Percentiles rank a stretch among this genome's conserved stretches.
phyloP scores from a whole-genome alignment of 2,329 filamentous ascomycete species.

The Colletotrichum tanaceti region DNA sequence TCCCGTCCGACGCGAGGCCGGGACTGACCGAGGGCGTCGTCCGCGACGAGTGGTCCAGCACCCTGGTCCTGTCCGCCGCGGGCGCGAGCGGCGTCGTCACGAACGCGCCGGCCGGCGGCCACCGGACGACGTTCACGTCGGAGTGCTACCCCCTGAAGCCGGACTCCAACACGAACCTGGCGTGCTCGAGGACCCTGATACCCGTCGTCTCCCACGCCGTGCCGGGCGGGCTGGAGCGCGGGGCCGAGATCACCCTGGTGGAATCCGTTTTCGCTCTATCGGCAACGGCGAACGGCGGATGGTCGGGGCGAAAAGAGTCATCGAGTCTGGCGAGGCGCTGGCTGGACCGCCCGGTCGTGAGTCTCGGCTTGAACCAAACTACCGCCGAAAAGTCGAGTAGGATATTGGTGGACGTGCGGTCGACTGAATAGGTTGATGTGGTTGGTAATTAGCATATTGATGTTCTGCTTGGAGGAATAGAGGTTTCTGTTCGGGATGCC shows the following conservation, averaged over 20 bases:
- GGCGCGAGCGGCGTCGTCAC: constrained; percentile 8
- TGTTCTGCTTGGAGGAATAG: no score
- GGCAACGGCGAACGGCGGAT: constrained; percentile 9
- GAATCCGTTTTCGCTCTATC: constrained; percentile 37
- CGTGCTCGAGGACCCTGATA: constrained; percentile 43
- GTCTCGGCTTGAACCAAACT: background rate
- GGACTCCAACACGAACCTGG: constrained; percentile 47
- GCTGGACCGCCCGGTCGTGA: constrained; percentile 17
- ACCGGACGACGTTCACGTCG: background rate
- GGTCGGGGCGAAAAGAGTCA: background rate
- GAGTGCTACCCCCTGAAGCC: constrained; percentile 41
- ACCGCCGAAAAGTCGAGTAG: background rate
- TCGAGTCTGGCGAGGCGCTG: constrained; percentile 9
- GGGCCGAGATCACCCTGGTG: constrained; percentile 5
- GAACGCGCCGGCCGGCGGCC: no score
- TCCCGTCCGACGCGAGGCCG: background rate
- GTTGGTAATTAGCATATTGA: no score
- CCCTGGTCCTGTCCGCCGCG: constrained; percentile 26
- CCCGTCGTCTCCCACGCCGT: constrained; percentile 14
- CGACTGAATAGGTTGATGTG: no score
- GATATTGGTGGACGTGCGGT: background rate
- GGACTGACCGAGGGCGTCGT: constrained; percentile 24
- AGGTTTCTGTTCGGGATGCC: no score
- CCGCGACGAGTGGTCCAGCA: background rate
- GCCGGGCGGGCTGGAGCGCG: background rate